Evolutionary conservation across 2,329 filamentous ascomycete genomes (phyloP).

Genomic region (Beauveria sp.): DNA sequence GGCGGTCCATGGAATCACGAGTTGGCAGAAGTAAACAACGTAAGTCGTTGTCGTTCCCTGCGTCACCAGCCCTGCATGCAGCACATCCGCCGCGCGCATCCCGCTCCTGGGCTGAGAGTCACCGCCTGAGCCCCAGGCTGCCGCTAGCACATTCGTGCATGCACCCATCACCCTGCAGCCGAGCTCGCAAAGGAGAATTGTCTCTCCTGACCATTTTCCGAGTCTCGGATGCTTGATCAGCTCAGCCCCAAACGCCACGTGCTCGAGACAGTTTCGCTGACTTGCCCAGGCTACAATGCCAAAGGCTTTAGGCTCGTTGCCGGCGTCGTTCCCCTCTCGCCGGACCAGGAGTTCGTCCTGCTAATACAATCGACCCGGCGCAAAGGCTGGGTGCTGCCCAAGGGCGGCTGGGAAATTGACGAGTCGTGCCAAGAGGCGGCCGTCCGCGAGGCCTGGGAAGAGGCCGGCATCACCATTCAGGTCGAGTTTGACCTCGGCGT

Average conservation of each 20-base stretch:
- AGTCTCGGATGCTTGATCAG: constrained; percentile 9
- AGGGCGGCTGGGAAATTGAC: constrained; percentile 95
- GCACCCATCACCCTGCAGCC: background rate
- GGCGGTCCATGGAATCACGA: constrained; percentile 62
- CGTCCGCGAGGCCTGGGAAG: constrained; percentile 91
- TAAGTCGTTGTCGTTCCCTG: constrained; percentile 41
- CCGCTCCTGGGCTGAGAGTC: background rate
- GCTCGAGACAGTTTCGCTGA: background rate
- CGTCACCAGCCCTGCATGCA: constrained; percentile 4
- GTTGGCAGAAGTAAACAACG: constrained; percentile 73
- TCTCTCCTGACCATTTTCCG: background rate
- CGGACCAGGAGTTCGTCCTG: constrained; percentile 80
- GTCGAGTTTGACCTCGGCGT: constrained; percentile 80
- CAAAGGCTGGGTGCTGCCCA: constrained; percentile 92
- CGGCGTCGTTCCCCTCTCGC: constrained; percentile 82
- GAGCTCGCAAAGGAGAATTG: background rate
- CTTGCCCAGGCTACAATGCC: constrained; percentile 71
- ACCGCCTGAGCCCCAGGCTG: background rate
- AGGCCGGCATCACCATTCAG: constrained; percentile 82
- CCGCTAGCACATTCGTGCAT: constrained; percentile 7
- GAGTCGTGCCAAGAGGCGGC: constrained; percentile 82
- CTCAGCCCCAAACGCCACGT: constrained; percentile 11
- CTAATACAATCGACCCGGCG: constrained; percentile 88
- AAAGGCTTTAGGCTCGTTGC: constrained; percentile 93
- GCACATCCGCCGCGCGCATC: background rate